A percentile compares a stretch with the other conserved stretches of the same genome.
Conservation (phyloP, 2,329 filamentous ascomycete genomes). For the Fusarium sp. region DNA sequence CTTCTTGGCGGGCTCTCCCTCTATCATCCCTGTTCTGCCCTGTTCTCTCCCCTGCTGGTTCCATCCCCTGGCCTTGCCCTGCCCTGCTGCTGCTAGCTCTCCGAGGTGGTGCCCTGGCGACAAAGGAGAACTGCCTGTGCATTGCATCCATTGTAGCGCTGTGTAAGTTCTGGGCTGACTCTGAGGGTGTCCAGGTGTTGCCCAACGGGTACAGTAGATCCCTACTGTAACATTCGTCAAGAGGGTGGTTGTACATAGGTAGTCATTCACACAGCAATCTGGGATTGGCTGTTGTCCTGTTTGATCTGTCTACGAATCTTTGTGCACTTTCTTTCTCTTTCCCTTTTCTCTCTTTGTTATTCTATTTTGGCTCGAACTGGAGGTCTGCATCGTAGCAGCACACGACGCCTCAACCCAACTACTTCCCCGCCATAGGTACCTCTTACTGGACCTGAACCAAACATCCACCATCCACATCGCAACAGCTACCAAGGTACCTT, state of each 20-base stretch:
- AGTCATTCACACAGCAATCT: constrained; percentile 19
- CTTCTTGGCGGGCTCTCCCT: constrained; percentile 39
- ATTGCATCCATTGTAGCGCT: constrained; percentile 11
- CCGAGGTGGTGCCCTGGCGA: constrained; percentile 39
- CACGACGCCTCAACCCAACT: constrained; percentile 38
- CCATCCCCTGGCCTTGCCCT: constrained; percentile 39
- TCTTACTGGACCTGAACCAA: not conserved
- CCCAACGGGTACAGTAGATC: constrained; percentile 13
- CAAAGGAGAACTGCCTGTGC: constrained; percentile 40
- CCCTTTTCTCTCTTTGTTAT: not conserved
- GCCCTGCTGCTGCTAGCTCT: constrained; percentile 17
- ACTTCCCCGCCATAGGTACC: constrained; percentile 30
- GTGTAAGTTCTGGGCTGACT: constrained; percentile 14
- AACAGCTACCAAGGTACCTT: constrained; percentile 35
- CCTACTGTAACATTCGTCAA: constrained; percentile 26
- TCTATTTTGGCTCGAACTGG: constrained; percentile 32
- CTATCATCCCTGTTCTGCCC: constrained; percentile 29
- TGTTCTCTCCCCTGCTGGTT: constrained; percentile 9
- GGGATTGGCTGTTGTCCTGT: constrained; percentile 25
- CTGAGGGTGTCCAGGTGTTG: constrained; percentile 10
- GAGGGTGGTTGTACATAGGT: constrained; percentile 26
- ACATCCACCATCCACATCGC: constrained; percentile 31
- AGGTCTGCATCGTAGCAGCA: constrained; percentile 34
- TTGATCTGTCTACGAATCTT: constrained; percentile 28
- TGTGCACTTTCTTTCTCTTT: constrained; percentile 16